Evolutionary conservation across 2,329 filamentous ascomycete species (phyloP).

Genomic region (Tolypocladium inflatum): DNA sequence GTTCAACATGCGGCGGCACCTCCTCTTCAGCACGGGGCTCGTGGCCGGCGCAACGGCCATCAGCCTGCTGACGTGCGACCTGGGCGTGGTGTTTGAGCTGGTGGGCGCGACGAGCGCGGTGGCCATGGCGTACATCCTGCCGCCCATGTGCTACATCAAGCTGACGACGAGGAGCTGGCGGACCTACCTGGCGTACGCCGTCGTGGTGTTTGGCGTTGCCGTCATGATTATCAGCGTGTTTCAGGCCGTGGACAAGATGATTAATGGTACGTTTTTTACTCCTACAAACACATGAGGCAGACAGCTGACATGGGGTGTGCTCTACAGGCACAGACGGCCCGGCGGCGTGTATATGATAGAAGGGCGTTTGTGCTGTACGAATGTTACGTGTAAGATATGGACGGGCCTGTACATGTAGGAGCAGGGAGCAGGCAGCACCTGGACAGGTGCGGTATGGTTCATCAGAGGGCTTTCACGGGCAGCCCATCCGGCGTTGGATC

Average conservation of each 20-base stretch:
- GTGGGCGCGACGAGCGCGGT: conserved; percentile 93
- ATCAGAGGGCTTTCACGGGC: neutral
- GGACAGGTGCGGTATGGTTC: neutral
- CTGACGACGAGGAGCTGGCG: conserved; percentile 69
- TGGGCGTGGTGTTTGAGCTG: conserved; percentile 90
- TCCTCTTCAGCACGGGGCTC: conserved; percentile 76
- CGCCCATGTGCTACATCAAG: conserved; percentile 91
- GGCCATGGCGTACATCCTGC: conserved; percentile 88
- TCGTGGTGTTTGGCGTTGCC: conserved; percentile 67
- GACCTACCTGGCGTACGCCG: conserved; percentile 60
- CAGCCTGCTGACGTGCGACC: conserved; percentile 80
- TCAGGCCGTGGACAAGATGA: conserved; percentile 62
- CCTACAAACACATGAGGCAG: neutral
- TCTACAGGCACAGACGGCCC: conserved; percentile 5
- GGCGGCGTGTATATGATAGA: conserved; percentile 4
- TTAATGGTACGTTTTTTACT: conserved; percentile 27
- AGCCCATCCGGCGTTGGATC: neutral
- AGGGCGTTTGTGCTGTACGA: neutral
- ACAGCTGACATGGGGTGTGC: neutral
- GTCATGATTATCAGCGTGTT: conserved; percentile 78
- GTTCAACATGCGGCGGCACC: conserved; percentile 74
- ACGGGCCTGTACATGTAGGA: neutral
- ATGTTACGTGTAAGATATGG: neutral
- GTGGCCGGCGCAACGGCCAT: conserved; percentile 71
- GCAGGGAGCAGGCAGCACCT: neutral